Base-by-base conservation (phyloP, 2,329 filamentous ascomycete genomes). In the Nigrospora sphaerica region DNA sequence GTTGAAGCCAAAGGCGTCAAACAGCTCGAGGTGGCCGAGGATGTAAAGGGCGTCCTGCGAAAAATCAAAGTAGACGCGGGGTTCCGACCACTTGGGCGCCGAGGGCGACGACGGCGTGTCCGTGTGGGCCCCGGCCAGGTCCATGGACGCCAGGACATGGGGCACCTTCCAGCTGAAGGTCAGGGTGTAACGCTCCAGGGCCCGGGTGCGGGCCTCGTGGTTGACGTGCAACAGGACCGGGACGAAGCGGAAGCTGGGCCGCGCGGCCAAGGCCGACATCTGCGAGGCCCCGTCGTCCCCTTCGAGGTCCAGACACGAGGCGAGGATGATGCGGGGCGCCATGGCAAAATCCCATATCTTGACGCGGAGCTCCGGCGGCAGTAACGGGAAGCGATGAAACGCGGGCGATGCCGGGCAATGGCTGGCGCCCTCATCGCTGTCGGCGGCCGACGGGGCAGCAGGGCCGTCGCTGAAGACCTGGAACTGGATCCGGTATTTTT, bases 61-160 rank as follows among this genome's bases (percentile, higher is more conserved):
- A 56, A 71, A 76, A 60, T 73, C 70, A 69, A 77, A 76, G 64
- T 67, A 75, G 13, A 68, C 64, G 28, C 60, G 60, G 2, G 70
- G 60, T 11, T 63, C 62, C 16, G 59, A 63, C 57, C 59, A 63
- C 45, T 60, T 50, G 35, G 61, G 62, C 48, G 59, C 28, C 9
- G n/a, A n/a, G 12, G 17, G n/a, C 7, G 39, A 42, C 14, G n/a
- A 32, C n/a, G 35, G 39, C 39, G 39, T 35, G 17, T 28, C 33
- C 18, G 23, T 32, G 32, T 46, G 33, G 11, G 16, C 5, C 32
- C 19, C 33, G 31, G 33, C n/a, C 33, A 45, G 13, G 40, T 54
- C 44, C 45, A 51, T 45, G 16, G 36, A 39, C 6, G 52, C 59
- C 31, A 71, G 59, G 18, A 68, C 61, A 46, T 61, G 64, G 16